Conservation (phyloP, 1,139 yeast genomes). For the Sugiyamaella grinbergsii region DNA sequence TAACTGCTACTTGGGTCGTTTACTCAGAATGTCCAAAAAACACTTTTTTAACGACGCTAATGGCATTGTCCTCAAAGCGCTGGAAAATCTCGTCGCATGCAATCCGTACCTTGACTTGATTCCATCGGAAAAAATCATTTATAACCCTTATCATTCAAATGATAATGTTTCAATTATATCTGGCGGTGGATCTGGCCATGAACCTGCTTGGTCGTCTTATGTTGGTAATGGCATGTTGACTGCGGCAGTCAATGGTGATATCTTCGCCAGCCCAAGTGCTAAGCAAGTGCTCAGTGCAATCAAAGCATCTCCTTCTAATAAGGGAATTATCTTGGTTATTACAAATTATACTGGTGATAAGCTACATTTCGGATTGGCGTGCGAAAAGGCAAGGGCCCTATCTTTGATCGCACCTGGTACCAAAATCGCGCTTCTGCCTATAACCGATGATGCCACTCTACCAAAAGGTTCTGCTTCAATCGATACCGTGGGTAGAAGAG, state of each 20-base stretch:
- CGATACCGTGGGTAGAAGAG: constrained; percentile 48
- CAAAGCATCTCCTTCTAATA: constrained; percentile 48
- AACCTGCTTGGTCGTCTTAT: constrained; percentile 86
- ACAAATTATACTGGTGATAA: constrained; percentile 61
- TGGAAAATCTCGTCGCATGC: constrained; percentile 18
- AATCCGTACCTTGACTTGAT: constrained; percentile 20
- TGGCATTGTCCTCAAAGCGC: constrained; percentile 24
- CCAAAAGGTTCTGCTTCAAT: constrained; percentile 18
- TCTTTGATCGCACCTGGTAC: constrained; percentile 20
- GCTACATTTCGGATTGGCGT: constrained; percentile 54
- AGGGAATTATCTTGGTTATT: constrained; percentile 42
- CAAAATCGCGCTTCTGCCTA: constrained; percentile 19
- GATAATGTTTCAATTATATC: constrained; percentile 59
- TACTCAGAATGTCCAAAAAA: constrained; percentile 21
- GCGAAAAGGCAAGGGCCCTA: constrained; percentile 29
- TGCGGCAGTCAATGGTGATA: constrained; percentile 83
- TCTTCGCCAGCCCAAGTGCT: constrained; percentile 90
- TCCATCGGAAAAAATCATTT: constrained; percentile 21
- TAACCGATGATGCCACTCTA: constrained; percentile 22
- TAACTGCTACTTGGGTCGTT: neutral
- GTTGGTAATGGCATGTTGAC: constrained; percentile 78
- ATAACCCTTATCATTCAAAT: constrained; percentile 20
- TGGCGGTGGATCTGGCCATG: constrained; percentile 95
- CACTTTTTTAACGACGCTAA: constrained; percentile 25
- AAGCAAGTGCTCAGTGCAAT: constrained; percentile 77